A percentile compares a stretch with the other conserved stretches of the same genome.
These are phyloP conservation scores for Digitaria exilis DNA, from an alignment of 202 grass and related monocot species.

Conservation along the genomic window DNA sequence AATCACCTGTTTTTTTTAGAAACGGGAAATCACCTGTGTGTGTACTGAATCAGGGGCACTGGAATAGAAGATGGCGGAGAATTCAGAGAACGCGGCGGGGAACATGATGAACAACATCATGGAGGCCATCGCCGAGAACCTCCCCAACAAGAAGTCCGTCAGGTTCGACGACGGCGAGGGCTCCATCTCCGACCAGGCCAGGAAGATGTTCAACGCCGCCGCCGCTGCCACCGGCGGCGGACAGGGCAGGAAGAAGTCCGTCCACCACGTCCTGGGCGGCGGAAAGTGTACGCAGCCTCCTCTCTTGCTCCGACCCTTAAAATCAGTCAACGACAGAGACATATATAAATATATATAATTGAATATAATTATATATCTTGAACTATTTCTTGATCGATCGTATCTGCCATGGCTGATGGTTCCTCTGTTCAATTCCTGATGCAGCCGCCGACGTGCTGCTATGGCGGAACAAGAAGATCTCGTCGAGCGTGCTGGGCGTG, in stretches of 20 bases:
- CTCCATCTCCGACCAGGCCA: constrained; percentile 46
- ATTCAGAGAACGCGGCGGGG: constrained; percentile 45
- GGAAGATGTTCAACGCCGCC: constrained; percentile 51
- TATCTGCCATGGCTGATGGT: neutral
- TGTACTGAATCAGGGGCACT: neutral
- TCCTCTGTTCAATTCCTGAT: neutral
- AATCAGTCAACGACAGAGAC: no score
- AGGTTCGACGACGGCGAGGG: constrained; percentile 52
- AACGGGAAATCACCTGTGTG: neutral
- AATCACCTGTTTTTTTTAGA: no score
- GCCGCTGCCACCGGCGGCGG: constrained; percentile 7
- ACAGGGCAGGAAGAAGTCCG: constrained; percentile 18
- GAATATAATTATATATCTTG: no score
- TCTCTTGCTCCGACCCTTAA: no score
- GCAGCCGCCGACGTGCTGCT: constrained; percentile 88
- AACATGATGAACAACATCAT: constrained; percentile 73
- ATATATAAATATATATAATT: no score
- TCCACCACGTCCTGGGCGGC: constrained; percentile 73
- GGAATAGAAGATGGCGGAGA: constrained; percentile 48
- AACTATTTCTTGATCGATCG: neutral
- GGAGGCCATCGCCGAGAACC: constrained; percentile 62
- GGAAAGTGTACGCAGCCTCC: constrained; percentile 72
- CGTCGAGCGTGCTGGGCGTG: constrained; percentile 64
- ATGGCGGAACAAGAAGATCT: constrained; percentile 98
- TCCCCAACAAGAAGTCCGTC: constrained; percentile 60